Base-by-base conservation (phyloP, 108 stramenopile genomes). In the Bacterosira constricta region DNA sequence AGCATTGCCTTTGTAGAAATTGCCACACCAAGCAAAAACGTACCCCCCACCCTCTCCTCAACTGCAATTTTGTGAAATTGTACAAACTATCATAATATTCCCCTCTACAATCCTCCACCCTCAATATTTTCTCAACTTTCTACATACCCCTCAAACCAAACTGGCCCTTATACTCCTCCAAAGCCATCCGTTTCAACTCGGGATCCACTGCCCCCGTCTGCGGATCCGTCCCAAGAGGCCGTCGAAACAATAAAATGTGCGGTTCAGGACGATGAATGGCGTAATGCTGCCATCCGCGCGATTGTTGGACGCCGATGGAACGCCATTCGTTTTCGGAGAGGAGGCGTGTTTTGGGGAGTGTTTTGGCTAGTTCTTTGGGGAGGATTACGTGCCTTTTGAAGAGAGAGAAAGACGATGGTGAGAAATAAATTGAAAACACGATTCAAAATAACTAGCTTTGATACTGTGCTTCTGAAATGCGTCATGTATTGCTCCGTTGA, bases 211-310 rank as follows among this genome's bases (percentile, higher is more conserved):
- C 83, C 21, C 96, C 96, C 34, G 93, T 93, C 66, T 95, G 88
- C 50, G 97, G 97, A 85, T 99, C 98, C 6, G 99, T 99, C 55
- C 99, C 99, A 6, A 99, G 81, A 0, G 96, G 97, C 45, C 99
- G 86, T 63, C 98, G 93, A 85, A 99, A 99, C 30, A 99, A 80
- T 34, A 99, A 89, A 71, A 99, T 98, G 83, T 99, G 97, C 32
- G 96, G 99, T 77, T 99, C 99, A 10, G 99, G 99, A 34, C 93
- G 90, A 75, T 99, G 99, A 70, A 97, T 96, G 27, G 98, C 97
- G 83, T 98, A 99, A 69, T 99, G 99, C 70, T 94, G 86, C 98
- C 98, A 99, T 37, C 98, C 98, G 34, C 98, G 91, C 77, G 86
- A 88, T 85, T 98, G 97, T 87, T 99, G 98, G 12, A 99, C 96